These are phyloP conservation scores for Elongisporangium prolatum DNA, from an alignment of 352 stramenopile species.

Conservation along the genomic window DNA sequence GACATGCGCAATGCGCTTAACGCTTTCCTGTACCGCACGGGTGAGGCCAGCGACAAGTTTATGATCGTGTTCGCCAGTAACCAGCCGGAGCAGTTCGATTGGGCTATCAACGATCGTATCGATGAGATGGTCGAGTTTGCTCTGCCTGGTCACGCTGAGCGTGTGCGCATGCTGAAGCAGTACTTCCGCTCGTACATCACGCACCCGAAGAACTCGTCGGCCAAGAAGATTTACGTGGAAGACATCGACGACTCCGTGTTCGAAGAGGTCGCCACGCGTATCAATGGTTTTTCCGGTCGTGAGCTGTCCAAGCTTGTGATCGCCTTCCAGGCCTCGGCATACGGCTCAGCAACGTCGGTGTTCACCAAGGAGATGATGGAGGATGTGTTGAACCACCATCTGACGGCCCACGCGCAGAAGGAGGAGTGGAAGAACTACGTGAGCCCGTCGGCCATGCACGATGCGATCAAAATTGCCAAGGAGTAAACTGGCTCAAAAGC, in stretches of 20 bases:
- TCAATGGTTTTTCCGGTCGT: constrained; percentile 97
- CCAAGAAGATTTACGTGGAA: constrained; percentile 90
- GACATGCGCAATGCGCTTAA: constrained; percentile 99
- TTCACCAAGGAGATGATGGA: constrained; percentile 93
- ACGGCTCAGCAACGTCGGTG: constrained; percentile 92
- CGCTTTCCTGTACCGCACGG: constrained; percentile 98
- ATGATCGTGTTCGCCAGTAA: constrained; percentile 99
- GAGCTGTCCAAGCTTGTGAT: constrained; percentile 99
- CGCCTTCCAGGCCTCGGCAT: constrained; percentile 97
- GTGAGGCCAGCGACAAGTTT: constrained; percentile 97
- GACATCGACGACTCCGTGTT: constrained; percentile 92
- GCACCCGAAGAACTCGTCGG: constrained; percentile 79
- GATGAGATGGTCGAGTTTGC: constrained; percentile 99
- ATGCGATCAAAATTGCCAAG: constrained; percentile 45
- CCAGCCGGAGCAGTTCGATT: constrained; percentile 98
- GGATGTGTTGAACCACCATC: constrained; percentile 92
- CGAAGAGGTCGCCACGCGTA: constrained; percentile 88
- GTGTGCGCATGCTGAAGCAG: constrained; percentile 95
- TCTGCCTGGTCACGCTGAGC: constrained; percentile 92
- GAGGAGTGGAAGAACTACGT: constrained; percentile 89
- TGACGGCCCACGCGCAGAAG: constrained; percentile 92
- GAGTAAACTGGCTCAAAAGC: constrained; percentile 25
- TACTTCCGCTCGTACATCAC: constrained; percentile 98
- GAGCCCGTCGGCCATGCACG: constrained; percentile 43
- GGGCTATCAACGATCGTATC: constrained; percentile 98